Evolutionary conservation across 768 basidiomycete species (phyloP).

Genomic region (Lentinula aciculospora): DNA sequence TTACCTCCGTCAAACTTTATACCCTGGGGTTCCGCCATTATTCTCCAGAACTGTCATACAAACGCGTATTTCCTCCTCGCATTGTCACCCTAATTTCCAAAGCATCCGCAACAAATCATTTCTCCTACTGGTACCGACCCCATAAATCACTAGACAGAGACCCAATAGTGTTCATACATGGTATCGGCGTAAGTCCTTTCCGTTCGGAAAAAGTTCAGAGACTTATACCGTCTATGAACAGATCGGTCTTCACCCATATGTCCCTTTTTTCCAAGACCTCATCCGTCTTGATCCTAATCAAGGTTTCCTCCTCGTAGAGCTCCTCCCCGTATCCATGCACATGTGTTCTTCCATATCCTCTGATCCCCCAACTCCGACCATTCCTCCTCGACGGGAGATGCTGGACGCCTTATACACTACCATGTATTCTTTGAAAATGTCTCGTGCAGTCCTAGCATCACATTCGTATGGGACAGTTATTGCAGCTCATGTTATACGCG

Average conservation of each 20-base stretch:
- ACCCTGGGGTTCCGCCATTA: constrained; percentile 51
- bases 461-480: constrained; percentile 65
- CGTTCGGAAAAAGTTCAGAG: too few relatives aligned
- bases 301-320: constrained; percentile 55
- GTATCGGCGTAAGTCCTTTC: constrained; percentile 49
- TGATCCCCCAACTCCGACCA: constrained; percentile 16
- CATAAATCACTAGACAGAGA: constrained; percentile 40
- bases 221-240: too few relatives aligned
- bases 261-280: constrained; percentile 44
- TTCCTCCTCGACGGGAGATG: constrained; percentile 35
- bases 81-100: constrained; percentile 40
- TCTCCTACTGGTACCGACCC: constrained; percentile 40
- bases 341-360: constrained; percentile 34
- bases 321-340: constrained; percentile 54
- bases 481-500: constrained; percentile 45
- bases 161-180: constrained; percentile 59
- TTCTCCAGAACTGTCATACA: constrained; percentile 18
- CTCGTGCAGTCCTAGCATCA: constrained; percentile 36
- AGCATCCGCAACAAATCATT: constrained; percentile 22
- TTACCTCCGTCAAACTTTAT: constrained; percentile 33
- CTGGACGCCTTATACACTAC: constrained; percentile 37
- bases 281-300: constrained; percentile 37
- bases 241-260: constrained; percentile 61
- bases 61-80: constrained; percentile 50
- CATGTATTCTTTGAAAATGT: constrained; percentile 34